Evolutionary conservation across 768 basidiomycete genomes (phyloP).

Genomic region (Kwoniella europaea): DNA sequence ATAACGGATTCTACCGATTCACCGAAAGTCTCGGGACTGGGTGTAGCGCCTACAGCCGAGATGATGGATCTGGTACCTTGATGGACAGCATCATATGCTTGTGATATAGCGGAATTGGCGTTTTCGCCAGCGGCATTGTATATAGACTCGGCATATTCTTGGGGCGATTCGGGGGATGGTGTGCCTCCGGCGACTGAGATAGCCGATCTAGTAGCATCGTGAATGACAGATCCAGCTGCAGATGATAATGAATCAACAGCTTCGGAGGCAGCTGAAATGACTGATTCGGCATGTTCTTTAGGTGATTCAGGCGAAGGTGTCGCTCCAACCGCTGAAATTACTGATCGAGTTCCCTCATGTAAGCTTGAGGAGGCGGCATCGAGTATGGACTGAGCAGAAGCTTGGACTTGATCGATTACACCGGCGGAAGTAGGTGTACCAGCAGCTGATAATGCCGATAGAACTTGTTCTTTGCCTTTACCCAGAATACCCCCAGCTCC

Average conservation of each 20-base stretch:
- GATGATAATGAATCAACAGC: constrained; percentile 14
- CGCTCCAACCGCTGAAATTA: constrained; percentile 42
- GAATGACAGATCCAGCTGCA: constrained; percentile 16
- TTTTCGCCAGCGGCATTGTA: constrained; percentile 17
- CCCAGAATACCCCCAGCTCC: constrained; percentile 44
- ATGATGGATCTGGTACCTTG: constrained; percentile 44
- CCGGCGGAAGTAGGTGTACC: constrained; percentile 26
- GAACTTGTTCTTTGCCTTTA: constrained; percentile 53
- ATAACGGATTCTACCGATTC: constrained; percentile 41
- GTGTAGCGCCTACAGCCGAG: constrained; percentile 45
- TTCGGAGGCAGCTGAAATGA: constrained; percentile 17
- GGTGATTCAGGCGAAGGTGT: constrained; percentile 45
- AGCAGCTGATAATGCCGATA: constrained; percentile 43
- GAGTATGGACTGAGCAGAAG: constrained; percentile 18
- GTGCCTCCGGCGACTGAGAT: constrained; percentile 35
- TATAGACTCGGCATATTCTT: constrained; percentile 25
- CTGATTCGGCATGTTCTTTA: constrained; percentile 39
- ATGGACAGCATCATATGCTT: constrained; percentile 22
- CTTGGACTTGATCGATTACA: constrained; percentile 31
- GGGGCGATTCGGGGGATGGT: constrained; percentile 38
- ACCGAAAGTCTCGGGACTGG: constrained; percentile 38
- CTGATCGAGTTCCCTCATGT: constrained; percentile 45
- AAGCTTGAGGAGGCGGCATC: constrained; percentile 32
- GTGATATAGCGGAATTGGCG: constrained; percentile 11
- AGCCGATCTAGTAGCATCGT: constrained; percentile 34